These are phyloP conservation scores for Dictyostelium capitatum DNA, from an alignment of 78 protist genomes.

Conservation along the genomic window DNA sequence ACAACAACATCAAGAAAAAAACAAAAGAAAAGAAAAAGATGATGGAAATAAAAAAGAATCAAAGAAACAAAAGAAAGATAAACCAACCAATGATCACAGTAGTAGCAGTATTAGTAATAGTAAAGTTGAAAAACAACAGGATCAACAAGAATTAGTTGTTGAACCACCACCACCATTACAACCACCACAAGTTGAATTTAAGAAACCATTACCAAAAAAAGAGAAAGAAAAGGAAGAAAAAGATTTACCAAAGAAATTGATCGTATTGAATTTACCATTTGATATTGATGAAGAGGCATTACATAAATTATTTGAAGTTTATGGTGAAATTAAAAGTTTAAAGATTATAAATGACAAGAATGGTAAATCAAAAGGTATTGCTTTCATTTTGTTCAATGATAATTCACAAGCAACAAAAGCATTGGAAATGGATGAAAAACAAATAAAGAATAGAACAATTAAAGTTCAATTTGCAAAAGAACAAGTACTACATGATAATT, in stretches of 20 bases:
- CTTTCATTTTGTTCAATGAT: background rate
- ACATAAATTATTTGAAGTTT: background rate
- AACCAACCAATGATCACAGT: too few species aligned
- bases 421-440: constrained; percentile 4
- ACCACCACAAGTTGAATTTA: background rate
- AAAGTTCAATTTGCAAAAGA: constrained; percentile 30
- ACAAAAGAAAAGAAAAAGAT: background rate
- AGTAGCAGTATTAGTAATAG: background rate
- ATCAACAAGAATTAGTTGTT: background rate
- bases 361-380: constrained; percentile 64
- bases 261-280: constrained; percentile 27
- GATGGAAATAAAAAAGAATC: background rate
- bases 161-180: background rate
- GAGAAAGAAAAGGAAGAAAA: constrained; percentile 2
- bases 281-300: background rate
- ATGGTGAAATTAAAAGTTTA: constrained; percentile 18
- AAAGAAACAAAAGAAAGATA: background rate
- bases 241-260: constrained; percentile 14
- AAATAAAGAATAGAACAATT: background rate
- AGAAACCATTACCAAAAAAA: background rate
- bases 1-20: background rate
- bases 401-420: constrained; percentile 1
- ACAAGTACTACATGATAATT: background rate
- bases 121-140: background rate
- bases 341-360: background rate